Evolutionary conservation across 371 early-diverging fungal genomes (phyloP).

Genomic region (Haplosporangium sp.): DNA sequence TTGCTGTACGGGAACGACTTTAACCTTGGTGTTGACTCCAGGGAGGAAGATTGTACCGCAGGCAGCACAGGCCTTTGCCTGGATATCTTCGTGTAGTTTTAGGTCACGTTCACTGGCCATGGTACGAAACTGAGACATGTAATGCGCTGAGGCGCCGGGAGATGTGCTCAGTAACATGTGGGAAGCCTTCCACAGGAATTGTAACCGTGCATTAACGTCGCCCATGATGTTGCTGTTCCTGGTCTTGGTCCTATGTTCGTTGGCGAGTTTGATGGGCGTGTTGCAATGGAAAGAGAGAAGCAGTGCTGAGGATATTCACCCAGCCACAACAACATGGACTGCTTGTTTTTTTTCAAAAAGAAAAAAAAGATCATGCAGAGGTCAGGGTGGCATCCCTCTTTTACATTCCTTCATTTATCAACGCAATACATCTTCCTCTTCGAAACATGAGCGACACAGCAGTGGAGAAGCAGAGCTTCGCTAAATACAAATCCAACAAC

Average conservation of each 20-base stretch:
- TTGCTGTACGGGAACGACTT: conserved; percentile 26
- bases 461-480: conserved; percentile 46
- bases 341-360: background rate
- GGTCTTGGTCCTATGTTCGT: no score
- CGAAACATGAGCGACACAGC: conserved; percentile 14
- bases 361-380: no score
- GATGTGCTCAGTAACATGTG: conserved; percentile 27
- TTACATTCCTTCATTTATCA: no score
- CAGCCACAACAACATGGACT: conserved; percentile 11
- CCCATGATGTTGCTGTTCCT: conserved; percentile 14
- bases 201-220: conserved; percentile 38
- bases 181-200: conserved; percentile 52
- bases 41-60: conserved; percentile 53
- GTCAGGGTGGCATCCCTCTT: no score
- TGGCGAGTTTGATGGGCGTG: background rate
- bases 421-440: background rate
- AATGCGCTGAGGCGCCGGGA: conserved; percentile 39
- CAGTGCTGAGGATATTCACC: background rate
- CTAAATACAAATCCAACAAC: conserved; percentile 51
- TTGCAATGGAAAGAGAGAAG: background rate
- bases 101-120: conserved; percentile 36
- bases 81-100: conserved; percentile 46
- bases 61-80: conserved; percentile 40
- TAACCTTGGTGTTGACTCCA: conserved; percentile 38
- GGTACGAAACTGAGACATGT: conserved; percentile 47